Base-by-base conservation (phyloP, 2,329 filamentous ascomycete species). In the Periglandula ipomoeae region DNA sequence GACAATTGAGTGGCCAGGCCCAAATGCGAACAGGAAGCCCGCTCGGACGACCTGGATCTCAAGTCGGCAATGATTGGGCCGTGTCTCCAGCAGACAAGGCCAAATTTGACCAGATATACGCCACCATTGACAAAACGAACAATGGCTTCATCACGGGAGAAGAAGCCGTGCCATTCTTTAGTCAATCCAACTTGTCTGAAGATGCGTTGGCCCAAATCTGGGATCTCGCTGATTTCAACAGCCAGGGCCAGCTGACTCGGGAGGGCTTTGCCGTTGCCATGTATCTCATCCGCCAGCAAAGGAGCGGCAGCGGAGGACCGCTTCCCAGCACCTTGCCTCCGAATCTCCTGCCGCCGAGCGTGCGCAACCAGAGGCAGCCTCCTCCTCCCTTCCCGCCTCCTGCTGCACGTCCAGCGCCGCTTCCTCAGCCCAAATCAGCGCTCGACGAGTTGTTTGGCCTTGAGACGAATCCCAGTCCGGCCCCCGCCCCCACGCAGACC, bases 211-310 rank as follows among this genome's bases (percentile, higher is more conserved):
- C 93, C 26, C 87, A 94, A 59, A 95, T 98, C 54, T 98, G 93
- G 93, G 93, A 98, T 64, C 79, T 98, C 26, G 85, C 93, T 13
- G 93, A 98, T 67, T 89, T 96, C 66, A 89, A 88, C 61, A 93
- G 89, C 7, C 86, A 90, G 57, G 93, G 93, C 10, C 84, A 85
- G 50, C 72, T 98, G 49, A 89, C 78, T 42, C 82, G 81, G 58
- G 93, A 98, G 56, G 90, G 95, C 59, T 98, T 98, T 62, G 89
- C 93, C 0, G 89, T 98, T 42, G 91, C 93, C 47, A 96, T 98
- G 90, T 94, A 94, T 63, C 75, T 98, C 45, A 96, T 98, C 58
- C 81, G 90, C 52, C 87, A 95, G 64, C 90, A 96, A 64, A 79
- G 90, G 47, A 85, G 78, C 55, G 85, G 83, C 53, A 81, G 81